Evolutionary conservation across 2,329 filamentous ascomycete genomes (phyloP).

Genomic region (Fusarium devonianum): DNA sequence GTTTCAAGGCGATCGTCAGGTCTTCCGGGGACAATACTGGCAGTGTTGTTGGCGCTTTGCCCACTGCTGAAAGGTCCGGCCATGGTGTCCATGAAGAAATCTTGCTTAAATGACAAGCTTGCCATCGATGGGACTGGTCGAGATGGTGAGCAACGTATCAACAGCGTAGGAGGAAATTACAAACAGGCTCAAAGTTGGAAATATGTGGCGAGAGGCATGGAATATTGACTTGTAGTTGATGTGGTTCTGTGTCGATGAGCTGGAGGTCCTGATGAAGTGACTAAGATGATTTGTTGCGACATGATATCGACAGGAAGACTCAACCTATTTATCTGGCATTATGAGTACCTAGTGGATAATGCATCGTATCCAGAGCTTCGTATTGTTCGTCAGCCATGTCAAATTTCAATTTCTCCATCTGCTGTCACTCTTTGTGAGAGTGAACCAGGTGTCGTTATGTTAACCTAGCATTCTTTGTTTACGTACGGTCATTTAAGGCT

Average conservation of each 20-base stretch:
- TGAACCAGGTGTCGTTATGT: not conserved
- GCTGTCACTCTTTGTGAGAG: constrained; percentile 13
- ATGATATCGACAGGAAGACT: not conserved
- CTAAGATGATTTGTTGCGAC: not conserved
- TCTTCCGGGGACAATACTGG: not conserved
- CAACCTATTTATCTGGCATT: constrained; percentile 13
- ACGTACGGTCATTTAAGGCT: constrained; percentile 1
- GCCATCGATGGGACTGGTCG: not conserved
- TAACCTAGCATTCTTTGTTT: constrained; percentile 1
- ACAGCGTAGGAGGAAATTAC: not conserved
- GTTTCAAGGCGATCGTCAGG: constrained; percentile 3
- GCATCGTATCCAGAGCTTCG: not conserved
- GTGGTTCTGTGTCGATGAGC: too few relatives aligned
- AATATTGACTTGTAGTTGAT: not conserved
- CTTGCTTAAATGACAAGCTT: not conserved
- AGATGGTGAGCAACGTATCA: not conserved
- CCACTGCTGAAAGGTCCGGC: constrained; percentile 6
- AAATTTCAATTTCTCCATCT: not conserved
- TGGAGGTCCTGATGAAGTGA: constrained; percentile 4
- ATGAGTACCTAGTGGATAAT: not conserved
- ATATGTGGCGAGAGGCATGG: not conserved
- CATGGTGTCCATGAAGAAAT: constrained; percentile 20
- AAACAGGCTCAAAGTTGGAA: constrained; percentile 3
- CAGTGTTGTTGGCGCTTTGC: not conserved
- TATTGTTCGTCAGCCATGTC: constrained; percentile 12